Conservation (phyloP, 164 flowering plant genomes). For the Hamamelis virginiana region DNA sequence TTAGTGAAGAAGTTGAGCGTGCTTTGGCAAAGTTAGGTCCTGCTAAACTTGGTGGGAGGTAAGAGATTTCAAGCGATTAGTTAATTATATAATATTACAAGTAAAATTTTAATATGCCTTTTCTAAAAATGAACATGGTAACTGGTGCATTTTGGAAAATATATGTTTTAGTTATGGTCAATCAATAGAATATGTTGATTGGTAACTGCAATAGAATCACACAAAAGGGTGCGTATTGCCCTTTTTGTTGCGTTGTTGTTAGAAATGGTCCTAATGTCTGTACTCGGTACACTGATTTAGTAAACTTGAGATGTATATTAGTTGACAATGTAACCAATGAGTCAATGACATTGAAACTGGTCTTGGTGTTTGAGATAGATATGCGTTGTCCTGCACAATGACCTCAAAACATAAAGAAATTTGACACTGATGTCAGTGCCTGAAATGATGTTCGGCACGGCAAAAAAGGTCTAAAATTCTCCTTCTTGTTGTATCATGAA, state of each 20-base stretch:
- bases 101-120: neutral
- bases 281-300: too few species aligned
- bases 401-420: too few species aligned
- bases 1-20: constrained; percentile 95
- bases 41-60: constrained; percentile 71
- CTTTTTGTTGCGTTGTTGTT: neutral
- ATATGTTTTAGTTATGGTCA: neutral
- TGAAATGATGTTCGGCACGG: too few species aligned
- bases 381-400: too few species aligned
- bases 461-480: too few species aligned
- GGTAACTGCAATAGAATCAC: neutral
- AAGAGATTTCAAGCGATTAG: constrained; percentile 6
- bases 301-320: too few species aligned
- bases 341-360: too few species aligned
- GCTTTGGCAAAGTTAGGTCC: constrained; percentile 83
- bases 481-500: too few species aligned
- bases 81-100: neutral
- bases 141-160: neutral
- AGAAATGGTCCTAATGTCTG: too few species aligned
- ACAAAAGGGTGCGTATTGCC: neutral
- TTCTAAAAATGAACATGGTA: neutral
- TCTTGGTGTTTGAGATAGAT: too few species aligned
- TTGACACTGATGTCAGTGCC: too few species aligned
- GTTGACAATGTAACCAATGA: too few species aligned
- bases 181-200: neutral